phyloP scores from a whole-genome alignment of 1,284 basidiomycete species.

The Tilletia walkeri region DNA sequence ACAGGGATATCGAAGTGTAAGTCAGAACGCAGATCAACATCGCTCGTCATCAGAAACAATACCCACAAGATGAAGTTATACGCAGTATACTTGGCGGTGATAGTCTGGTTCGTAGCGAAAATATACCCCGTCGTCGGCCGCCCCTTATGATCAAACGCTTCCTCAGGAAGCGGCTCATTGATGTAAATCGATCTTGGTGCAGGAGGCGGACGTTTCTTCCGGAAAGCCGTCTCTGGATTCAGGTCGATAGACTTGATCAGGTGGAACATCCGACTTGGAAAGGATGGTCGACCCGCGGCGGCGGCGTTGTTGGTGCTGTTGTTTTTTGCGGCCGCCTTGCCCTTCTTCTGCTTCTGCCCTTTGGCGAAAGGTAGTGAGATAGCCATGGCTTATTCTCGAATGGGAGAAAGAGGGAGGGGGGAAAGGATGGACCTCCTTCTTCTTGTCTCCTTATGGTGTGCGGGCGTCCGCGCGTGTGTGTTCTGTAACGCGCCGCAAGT shows the following conservation, averaged over 20 bases:
- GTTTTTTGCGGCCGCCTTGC: background rate
- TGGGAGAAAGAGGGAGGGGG: background rate
- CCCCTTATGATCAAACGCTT: constrained; percentile 41
- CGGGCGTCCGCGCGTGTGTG: too few relatives aligned
- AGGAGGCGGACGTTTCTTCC: constrained; percentile 39
- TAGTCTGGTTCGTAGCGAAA: constrained; percentile 51
- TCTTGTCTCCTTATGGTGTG: too few relatives aligned
- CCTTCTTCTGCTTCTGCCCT: background rate
- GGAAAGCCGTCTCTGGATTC: constrained; percentile 49
- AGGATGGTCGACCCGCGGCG: background rate
- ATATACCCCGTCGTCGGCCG: constrained; percentile 32
- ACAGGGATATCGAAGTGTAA: too few relatives aligned
- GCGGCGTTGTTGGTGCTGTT: too few relatives aligned
- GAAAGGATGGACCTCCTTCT: too few relatives aligned
- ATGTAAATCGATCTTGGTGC: constrained; percentile 29
- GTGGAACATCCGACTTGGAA: background rate
- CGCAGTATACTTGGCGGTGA: constrained; percentile 54
- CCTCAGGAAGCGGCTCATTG: constrained; percentile 46
- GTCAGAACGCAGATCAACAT: background rate
- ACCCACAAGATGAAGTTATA: constrained; percentile 53
- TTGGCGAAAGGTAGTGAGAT: constrained; percentile 2
- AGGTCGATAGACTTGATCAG: constrained; percentile 36
- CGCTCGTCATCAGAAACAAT: background rate
- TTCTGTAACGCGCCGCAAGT: too few relatives aligned
- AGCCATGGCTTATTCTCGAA: background rate